phyloP scores from a whole-genome alignment of 2,329 filamentous ascomycete genomes.

The Alternaria atra region DNA sequence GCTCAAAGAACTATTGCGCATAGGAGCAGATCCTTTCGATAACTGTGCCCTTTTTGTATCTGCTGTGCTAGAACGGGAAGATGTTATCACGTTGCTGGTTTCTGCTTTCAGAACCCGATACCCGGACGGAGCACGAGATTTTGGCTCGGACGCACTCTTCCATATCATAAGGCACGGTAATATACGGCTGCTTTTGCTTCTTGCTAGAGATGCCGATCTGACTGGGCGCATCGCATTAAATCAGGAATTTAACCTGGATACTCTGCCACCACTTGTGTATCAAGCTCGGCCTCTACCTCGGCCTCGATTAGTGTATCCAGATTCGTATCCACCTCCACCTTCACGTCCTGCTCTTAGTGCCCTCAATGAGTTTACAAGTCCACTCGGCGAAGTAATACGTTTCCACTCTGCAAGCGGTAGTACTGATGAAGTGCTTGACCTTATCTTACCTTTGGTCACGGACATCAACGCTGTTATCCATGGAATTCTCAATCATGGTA shows the following conservation, averaged over 20 bases:
- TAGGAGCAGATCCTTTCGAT: neutral
- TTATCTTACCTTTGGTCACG: neutral
- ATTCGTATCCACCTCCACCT: too few species aligned
- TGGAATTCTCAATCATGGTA: neutral
- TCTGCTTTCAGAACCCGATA: neutral
- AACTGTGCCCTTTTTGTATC: neutral
- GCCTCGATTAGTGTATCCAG: too few species aligned
- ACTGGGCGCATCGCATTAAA: neutral
- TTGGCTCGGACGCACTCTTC: neutral
- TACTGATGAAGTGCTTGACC: neutral
- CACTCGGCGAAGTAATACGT: neutral
- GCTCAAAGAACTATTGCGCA: neutral
- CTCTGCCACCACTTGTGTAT: too few species aligned
- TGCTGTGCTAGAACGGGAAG: neutral
- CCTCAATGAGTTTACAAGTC: neutral
- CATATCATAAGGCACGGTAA: neutral
- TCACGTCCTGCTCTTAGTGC: neutral
- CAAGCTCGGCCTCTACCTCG: too few species aligned
- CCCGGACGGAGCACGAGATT: neutral
- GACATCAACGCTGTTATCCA: neutral
- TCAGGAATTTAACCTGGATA: too few species aligned
- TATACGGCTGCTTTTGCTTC: neutral
- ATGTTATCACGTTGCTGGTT: neutral
- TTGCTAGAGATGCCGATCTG: neutral
- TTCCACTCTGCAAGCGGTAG: rapidly evolving